Base-by-base conservation (phyloP, 495 filamentous ascomycete genomes). In the Pseudevernia furfuracea region DNA sequence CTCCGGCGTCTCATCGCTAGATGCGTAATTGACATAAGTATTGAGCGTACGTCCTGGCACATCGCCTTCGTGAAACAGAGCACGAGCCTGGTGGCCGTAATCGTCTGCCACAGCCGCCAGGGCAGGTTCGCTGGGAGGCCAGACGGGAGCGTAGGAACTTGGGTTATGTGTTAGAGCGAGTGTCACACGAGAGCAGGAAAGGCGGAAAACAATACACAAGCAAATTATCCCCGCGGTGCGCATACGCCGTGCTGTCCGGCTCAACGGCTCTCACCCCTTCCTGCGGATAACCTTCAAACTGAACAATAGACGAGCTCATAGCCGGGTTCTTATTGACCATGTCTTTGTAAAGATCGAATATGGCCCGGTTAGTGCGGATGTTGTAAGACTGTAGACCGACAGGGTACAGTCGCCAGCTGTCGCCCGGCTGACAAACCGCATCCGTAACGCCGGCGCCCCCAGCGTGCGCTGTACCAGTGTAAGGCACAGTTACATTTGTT, bases 1-100 rank as follows among this genome's bases (percentile, higher is more conserved):
- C 61, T 77, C 67, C 4, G 71, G 59, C 3, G 60, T 63, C 70
- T 84, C 81, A 9, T 84, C 80, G 3, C 76, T 78, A 21, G 66
- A 59, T 8, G 79, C 79, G 68, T 84, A 82, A 64, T 84, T 83
- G 17, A 79, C 73, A 68, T 84, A 83, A 1, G 71, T 70, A 52
- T 69, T 67, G 34, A 72, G 66, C 34, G 59, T 39, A 12, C 49
- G 28, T 37, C 75, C 71, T 5, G 64, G 59, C 55, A 25, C 19
- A 38, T 67, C 58, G 14, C 67, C 68, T 34, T 60, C 66, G 25
- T 69, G 70, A 3, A 73, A 30, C 4, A 71, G 61, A 2, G 69
- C 59, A 15, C 76, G 69, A 34, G 72, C 44, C 21, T 48, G 21
- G 1, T 69, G 44, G 4, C 67, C 72, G 61, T 67, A 71, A 12